A percentile compares a stretch with the other conserved stretches of the same genome.
Conservation (phyloP, 1,139 yeast genomes). For the Blastobotrys malaysiensis region DNA sequence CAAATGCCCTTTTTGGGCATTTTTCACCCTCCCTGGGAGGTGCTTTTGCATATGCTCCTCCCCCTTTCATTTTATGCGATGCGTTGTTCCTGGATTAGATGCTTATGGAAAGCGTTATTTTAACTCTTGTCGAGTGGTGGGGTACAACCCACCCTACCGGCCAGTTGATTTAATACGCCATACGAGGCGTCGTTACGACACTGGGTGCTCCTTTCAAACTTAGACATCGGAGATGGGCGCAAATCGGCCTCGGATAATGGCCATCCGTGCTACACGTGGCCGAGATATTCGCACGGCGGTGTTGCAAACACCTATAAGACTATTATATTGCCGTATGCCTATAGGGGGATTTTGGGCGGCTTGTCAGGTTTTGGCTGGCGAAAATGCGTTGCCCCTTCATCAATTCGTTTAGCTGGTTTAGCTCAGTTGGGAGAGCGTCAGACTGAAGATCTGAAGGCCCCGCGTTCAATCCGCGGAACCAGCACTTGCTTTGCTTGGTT, state of each 20-base stretch:
- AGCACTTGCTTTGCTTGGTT: slow-evolving; percentile 41
- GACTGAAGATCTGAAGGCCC: slow-evolving; percentile 92
- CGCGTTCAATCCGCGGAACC: slow-evolving; percentile 91
- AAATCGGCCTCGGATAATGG: too few species aligned
- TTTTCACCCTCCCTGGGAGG: background rate
- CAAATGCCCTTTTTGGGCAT: background rate
- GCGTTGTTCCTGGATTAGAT: background rate
- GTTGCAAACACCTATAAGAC: too few species aligned
- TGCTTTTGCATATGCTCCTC: background rate
- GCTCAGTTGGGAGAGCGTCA: slow-evolving; percentile 91
- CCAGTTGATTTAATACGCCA: too few species aligned
- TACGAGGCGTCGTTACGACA: too few species aligned
- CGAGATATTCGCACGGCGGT: too few species aligned
- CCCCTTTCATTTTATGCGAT: background rate
- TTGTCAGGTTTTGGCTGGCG: background rate
- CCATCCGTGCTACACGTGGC: too few species aligned
- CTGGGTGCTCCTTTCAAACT: too few species aligned
- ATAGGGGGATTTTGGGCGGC: too few species aligned
- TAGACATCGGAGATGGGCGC: background rate
- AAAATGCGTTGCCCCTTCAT: background rate
- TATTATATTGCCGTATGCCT: too few species aligned
- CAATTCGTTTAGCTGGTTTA: slow-evolving; percentile 46
- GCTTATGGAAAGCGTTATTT: background rate
- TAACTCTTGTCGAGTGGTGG: background rate
- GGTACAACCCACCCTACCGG: background rate